Conservation (phyloP, 768 basidiomycete genomes). For the Naganishia randhawae region DNA sequence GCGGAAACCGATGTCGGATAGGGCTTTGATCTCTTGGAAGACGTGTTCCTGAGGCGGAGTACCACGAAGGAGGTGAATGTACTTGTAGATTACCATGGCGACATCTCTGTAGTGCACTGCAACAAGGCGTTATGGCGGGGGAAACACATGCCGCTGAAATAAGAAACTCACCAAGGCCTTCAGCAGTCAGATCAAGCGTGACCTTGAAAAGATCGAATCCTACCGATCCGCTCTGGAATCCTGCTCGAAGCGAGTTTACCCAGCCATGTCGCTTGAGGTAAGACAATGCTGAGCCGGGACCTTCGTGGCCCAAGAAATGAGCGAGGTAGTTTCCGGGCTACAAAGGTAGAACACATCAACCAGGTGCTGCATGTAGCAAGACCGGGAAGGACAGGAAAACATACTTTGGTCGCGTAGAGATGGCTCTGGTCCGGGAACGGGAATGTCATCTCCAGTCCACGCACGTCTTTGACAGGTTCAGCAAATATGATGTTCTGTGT, state of each 20-base stretch:
- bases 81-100: slow-evolving; percentile 70
- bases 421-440: slow-evolving; percentile 51
- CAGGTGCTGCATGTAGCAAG: background rate
- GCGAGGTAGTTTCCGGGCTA: slow-evolving; percentile 68
- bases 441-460: slow-evolving; percentile 73
- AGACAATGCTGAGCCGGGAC: slow-evolving; percentile 82
- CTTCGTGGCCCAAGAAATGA: slow-evolving; percentile 71
- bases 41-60: slow-evolving; percentile 56
- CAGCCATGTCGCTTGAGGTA: slow-evolving; percentile 86
- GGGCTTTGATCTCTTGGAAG: slow-evolving; percentile 69
- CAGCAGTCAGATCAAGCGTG: slow-evolving; percentile 72
- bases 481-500: slow-evolving; percentile 55
- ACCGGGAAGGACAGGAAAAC: slow-evolving; percentile 1
- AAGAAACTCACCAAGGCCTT: slow-evolving; percentile 71
- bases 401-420: slow-evolving; percentile 59
- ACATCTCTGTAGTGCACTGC: slow-evolving; percentile 72
- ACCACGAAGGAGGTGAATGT: slow-evolving; percentile 55
- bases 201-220: slow-evolving; percentile 87
- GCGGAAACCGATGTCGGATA: slow-evolving; percentile 72
- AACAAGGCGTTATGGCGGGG: background rate
- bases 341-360: background rate
- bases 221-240: slow-evolving; percentile 62
- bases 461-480: slow-evolving; percentile 85
- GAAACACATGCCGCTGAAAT: background rate
- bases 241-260: slow-evolving; percentile 70